Evolutionary conservation across 306 rosid species (phyloP), one percentile per base, ranked within the genome.

Genomic region (Pyrus betulifolia): DNA sequence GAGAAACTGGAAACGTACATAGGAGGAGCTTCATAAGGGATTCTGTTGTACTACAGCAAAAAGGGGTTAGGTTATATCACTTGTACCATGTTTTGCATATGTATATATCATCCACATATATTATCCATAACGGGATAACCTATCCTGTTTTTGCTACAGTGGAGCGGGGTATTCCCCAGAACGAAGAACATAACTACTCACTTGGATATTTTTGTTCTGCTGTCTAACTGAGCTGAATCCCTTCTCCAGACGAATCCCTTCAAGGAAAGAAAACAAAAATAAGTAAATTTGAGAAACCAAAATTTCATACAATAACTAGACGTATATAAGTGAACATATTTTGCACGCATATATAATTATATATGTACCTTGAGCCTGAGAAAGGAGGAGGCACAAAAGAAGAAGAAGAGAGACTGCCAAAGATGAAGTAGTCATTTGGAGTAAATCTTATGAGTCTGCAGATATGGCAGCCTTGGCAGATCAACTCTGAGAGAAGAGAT

Each of bases 211-310:
- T 17, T 77, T 62, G 38, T 83, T 80, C 55, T 5, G 84, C 51
- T 78, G 86, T 71, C 45, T 76, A 62, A 74, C 67, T 68, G 76
- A 69, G 61, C 67, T 76, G 61, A 85, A 74, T 57, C 71, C 86
- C 78, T 86, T 88, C 33, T 77, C 88, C 86, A 85, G 73, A 60
- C 97, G 93, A 71, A 91, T 87, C 67, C 97, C 98, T 91, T 75
- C 70, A 83, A 25, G 62, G 22, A 57, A 8, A 8, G 4, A n/a
- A n/a, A 22, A 71, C 23, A 12, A 73, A 52, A 71, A 8, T 66
- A 2, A 58, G 38, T 54, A 11, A 27, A 72, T 11, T 57, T 30
- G 60, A 70, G 6, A 63, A 42, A 6, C 67, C 18, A 33, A 31
- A 15, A 46, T 40, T 40, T 45, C 27, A 31, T 78, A 19, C 45